Conservation (phyloP, 176 grass and related monocot species). For the Eragrostis curvula region DNA sequence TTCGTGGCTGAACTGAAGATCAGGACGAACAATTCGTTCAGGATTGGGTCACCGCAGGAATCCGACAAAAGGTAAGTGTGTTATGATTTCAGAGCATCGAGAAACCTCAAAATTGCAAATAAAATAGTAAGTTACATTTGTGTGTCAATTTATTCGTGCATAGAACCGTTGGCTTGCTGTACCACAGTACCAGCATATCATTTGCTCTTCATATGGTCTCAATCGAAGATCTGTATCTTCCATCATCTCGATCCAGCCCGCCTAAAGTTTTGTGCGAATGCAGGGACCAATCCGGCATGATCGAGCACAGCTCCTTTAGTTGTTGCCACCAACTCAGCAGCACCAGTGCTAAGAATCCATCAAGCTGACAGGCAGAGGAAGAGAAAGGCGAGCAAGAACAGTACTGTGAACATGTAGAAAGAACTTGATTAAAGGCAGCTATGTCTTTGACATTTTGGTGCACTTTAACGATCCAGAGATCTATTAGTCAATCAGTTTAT, state of each 20-base stretch:
- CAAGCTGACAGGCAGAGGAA: slow-evolving; percentile 4
- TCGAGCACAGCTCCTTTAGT: not conserved
- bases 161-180: not conserved
- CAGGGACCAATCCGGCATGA: slow-evolving; percentile 6
- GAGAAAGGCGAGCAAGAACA: not conserved
- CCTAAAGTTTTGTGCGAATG: not conserved
- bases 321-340: slow-evolving; percentile 29
- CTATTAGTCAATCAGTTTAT: not conserved
- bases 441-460: slow-evolving; percentile 36
- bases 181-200: not conserved
- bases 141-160: not conserved
- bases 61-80: no score
- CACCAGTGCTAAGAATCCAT: slow-evolving; percentile 10
- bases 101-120: not conserved
- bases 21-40: not conserved
- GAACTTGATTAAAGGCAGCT: not conserved
- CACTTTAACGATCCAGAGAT: slow-evolving; percentile 35
- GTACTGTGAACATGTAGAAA: slow-evolving; percentile 12
- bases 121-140: no score
- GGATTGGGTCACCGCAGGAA: not conserved
- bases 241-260: not conserved
- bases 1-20: not conserved
- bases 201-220: not conserved
- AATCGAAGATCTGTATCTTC: not conserved
- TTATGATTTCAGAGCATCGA: not conserved